phyloP scores from a whole-genome alignment of 2,329 filamentous ascomycete genomes.

The Trichoderma sp. region DNA sequence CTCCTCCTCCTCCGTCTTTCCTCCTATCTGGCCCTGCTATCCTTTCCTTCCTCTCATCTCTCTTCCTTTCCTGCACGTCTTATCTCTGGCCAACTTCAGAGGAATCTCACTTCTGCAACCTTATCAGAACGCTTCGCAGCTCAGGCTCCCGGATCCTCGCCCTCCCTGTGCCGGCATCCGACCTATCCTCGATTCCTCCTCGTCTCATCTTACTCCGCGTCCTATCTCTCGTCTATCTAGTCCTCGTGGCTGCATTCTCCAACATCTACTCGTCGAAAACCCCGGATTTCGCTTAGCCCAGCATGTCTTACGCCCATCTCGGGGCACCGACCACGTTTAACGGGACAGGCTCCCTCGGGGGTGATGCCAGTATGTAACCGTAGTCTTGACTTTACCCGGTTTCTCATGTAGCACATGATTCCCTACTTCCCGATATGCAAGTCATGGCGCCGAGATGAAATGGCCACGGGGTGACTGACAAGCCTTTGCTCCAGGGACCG shows the following conservation, averaged over 20 bases:
- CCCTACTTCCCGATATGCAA: not conserved
- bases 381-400: not conserved
- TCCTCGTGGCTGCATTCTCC: conserved; percentile 17
- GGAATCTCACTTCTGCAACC: conserved; percentile 18
- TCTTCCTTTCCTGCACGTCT: conserved; percentile 12
- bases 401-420: conserved; percentile 5
- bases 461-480: not conserved
- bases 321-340: conserved; percentile 60
- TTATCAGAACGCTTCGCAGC: conserved; percentile 8
- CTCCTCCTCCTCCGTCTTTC: conserved; percentile 1
- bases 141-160: conserved; percentile 17
- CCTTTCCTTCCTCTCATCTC: conserved; percentile 8
- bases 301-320: conserved; percentile 59
- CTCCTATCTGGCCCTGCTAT: conserved; percentile 7
- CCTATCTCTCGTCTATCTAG: not conserved
- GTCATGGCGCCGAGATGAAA: not conserved
- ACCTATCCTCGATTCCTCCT: not conserved
- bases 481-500: conserved; percentile 52
- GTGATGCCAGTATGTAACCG: conserved; percentile 67
- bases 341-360: conserved; percentile 65
- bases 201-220: not conserved
- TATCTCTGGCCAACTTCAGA: conserved; percentile 15
- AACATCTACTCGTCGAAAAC: conserved; percentile 4
- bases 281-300: conserved; percentile 22
- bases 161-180: conserved; percentile 16